phyloP scores from a whole-genome alignment of 306 rosid genomes.

The Casuarina cunninghamiana region DNA sequence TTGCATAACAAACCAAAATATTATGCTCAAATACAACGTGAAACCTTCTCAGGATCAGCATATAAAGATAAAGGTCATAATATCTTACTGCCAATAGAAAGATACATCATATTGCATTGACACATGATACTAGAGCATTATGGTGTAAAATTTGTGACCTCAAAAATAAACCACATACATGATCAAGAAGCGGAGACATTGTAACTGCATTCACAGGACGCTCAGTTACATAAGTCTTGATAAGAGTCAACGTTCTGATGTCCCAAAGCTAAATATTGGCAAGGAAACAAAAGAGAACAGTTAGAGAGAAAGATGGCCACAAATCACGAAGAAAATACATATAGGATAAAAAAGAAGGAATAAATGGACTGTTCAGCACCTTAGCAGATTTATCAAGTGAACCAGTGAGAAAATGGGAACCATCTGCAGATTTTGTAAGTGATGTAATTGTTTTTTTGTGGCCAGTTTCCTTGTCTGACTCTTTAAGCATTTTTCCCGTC shows the following conservation, averaged over 20 bases:
- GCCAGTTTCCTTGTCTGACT: constrained; percentile 74
- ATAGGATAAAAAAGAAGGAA: neutral
- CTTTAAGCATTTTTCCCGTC: constrained; percentile 79
- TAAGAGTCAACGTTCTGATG: constrained; percentile 69
- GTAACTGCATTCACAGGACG: constrained; percentile 97
- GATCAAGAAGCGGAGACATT: constrained; percentile 89
- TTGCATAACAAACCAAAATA: neutral
- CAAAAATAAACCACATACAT: constrained; percentile 54
- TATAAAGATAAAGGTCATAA: neutral
- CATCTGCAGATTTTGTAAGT: constrained; percentile 69
- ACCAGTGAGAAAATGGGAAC: constrained; percentile 84
- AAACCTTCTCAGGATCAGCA: neutral
- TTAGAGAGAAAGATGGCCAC: neutral
- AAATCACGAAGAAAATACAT: neutral
- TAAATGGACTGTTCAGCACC: constrained; percentile 35
- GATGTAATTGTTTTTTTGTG: constrained; percentile 77
- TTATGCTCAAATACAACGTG: neutral
- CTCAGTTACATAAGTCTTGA: constrained; percentile 85
- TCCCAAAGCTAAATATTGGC: constrained; percentile 76
- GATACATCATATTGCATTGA: neutral
- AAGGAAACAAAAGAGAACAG: constrained; percentile 7
- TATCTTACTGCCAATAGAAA: neutral
- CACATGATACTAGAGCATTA: neutral
- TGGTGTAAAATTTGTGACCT: neutral
- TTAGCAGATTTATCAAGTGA: constrained; percentile 88